Evolutionary conservation across 108 stramenopile genomes (phyloP).

Genomic region (Cylindrotheca closterium): DNA sequence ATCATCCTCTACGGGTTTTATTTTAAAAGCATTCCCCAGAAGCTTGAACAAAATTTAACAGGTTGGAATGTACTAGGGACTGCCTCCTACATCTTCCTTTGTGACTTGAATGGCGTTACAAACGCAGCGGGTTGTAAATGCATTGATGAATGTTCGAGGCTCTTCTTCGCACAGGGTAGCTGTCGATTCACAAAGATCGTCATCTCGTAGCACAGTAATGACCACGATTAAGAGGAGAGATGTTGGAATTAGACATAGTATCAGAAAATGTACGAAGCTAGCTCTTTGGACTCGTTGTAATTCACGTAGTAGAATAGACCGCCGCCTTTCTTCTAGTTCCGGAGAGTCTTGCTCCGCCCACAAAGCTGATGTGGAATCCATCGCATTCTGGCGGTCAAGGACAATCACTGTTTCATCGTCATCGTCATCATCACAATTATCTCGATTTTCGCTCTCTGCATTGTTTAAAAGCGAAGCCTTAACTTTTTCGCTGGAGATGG

Average conservation of each 20-base stretch:
- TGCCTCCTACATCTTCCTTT: too few relatives aligned
- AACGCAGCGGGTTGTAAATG: constrained; percentile 84
- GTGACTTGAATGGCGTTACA: constrained; percentile 66
- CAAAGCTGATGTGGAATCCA: constrained; percentile 5
- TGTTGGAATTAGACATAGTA: constrained; percentile 81
- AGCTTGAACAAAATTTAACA: too few relatives aligned
- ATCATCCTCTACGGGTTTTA: too few relatives aligned
- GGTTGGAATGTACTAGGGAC: too few relatives aligned
- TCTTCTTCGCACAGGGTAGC: constrained; percentile 63
- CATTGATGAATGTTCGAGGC: constrained; percentile 76
- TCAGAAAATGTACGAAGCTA: constrained; percentile 73
- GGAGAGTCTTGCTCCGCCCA: constrained; percentile 50
- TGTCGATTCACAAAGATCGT: constrained; percentile 51
- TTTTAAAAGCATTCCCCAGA: too few relatives aligned
- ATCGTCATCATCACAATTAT: constrained; percentile 29
- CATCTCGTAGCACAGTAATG: constrained; percentile 65
- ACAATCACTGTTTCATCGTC: constrained; percentile 49
- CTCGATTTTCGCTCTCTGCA: too few relatives aligned
- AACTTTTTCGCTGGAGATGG: too few relatives aligned
- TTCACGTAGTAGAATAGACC: constrained; percentile 52
- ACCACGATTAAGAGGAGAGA: constrained; percentile 73
- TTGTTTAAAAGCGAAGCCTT: too few relatives aligned
- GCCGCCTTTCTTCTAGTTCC: constrained; percentile 50
- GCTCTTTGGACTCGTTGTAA: constrained; percentile 76
- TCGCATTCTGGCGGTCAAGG: constrained; percentile 29